Base-by-base conservation (phyloP, 345 rosid species). In the Cardamine occulta region DNA sequence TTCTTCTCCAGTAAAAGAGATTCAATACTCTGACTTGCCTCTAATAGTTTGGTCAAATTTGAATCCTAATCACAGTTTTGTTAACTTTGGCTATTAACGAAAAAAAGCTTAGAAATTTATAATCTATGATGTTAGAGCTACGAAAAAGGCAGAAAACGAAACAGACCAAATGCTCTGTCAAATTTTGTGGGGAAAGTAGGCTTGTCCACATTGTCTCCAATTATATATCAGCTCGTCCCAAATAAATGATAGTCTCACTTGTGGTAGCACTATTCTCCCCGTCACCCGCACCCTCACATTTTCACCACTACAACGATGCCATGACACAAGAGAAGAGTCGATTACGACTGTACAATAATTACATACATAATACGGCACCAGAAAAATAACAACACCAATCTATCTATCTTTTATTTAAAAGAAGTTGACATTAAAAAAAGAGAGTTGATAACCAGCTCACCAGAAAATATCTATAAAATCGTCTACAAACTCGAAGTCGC, bases 101-200 rank as follows among this genome's bases (percentile, higher is more conserved):
- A 4, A 40, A 59, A 58, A 19, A 3, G 63, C 26, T 34, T 32
- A 18, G 11, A 59, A 34, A 17, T 8, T 32, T 31, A 32, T 32
- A 58, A 32, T 8, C 7, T 34, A 14, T 59, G 28, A 18, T 35
- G 45, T 59, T 59, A 59, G 17, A 35, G 28, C 24, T 17, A 57
- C 7, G 40, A 57, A 17, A 31, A 56, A 42, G 32, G 8, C 15
- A 57, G 56, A 23, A 58, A 58, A 31, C 32, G 32, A 70, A 26
- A 44, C 66, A 70, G 56, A 45, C 54, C 74, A 70, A 57, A 70
- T 70, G 31, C 24, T 56, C 66, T 70, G 74, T 70, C 66, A 70
- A 70, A 13, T 7, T n/a, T 42, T 21, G 31, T 14, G 44, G 10
- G 5, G 29, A 64, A 51, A 51, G 57, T 52, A 66, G 28, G 24